phyloP scores from a whole-genome alignment of 1,139 yeast genomes.

The Yamadazyma oceani region DNA sequence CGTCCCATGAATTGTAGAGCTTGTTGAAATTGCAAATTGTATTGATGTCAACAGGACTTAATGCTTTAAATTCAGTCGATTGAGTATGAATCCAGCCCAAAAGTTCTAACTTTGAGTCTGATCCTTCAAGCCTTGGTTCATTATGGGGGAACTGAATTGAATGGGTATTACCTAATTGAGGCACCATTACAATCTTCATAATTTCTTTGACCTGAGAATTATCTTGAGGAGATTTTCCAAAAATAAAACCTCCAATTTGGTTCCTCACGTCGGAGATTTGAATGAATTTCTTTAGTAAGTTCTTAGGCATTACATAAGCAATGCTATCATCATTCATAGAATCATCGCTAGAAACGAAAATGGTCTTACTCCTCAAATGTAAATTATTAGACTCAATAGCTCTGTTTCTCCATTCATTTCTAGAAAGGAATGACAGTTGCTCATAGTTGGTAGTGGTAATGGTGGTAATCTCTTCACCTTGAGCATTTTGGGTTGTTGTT shows the following conservation, averaged over 20 bases:
- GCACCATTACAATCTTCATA: slow-evolving; percentile 72
- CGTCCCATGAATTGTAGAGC: slow-evolving; percentile 29
- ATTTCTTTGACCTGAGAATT: slow-evolving; percentile 76
- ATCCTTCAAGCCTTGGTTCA: slow-evolving; percentile 36
- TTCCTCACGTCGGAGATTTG: slow-evolving; percentile 79
- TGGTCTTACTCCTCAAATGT: slow-evolving; percentile 72
- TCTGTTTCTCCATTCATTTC: slow-evolving; percentile 87
- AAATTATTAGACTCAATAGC: slow-evolving; percentile 79
- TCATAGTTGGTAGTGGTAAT: slow-evolving; percentile 91
- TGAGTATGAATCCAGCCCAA: slow-evolving; percentile 87
- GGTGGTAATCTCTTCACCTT: slow-evolving; percentile 93
- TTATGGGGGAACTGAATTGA: slow-evolving; percentile 60
- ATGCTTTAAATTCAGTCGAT: slow-evolving; percentile 54
- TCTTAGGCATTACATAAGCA: slow-evolving; percentile 81
- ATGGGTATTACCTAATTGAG: slow-evolving; percentile 79
- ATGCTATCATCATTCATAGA: slow-evolving; percentile 48
- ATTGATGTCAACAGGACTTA: slow-evolving; percentile 73
- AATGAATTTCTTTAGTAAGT: slow-evolving; percentile 72
- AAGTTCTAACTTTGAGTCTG: slow-evolving; percentile 46
- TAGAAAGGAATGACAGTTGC: slow-evolving; percentile 78
- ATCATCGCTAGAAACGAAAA: slow-evolving; percentile 61
- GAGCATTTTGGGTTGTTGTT: slow-evolving; percentile 84
- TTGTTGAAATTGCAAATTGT: slow-evolving; percentile 52
- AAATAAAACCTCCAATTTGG: slow-evolving; percentile 80
- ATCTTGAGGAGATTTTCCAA: slow-evolving; percentile 73